These are phyloP conservation scores for Beauveria varroae DNA, from an alignment of 2,329 filamentous ascomycete genomes.

Conservation along the genomic window DNA sequence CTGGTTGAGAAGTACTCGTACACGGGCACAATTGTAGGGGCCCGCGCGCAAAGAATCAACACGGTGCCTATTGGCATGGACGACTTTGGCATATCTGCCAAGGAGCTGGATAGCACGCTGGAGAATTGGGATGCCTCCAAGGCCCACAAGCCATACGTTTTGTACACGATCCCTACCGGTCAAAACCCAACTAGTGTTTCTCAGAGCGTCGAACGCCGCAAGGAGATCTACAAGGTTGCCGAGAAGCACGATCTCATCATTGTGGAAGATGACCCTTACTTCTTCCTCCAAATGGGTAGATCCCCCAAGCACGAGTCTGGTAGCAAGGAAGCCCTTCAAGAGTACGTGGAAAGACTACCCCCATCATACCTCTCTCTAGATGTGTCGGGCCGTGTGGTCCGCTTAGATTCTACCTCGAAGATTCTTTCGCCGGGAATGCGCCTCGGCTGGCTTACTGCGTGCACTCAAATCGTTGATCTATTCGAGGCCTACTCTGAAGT, in stretches of 20 bases:
- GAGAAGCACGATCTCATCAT: slow-evolving; percentile 74
- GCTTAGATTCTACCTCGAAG: slow-evolving; percentile 83
- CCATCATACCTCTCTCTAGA: slow-evolving; percentile 28
- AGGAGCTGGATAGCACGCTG: slow-evolving; percentile 54
- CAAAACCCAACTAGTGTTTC: slow-evolving; percentile 83
- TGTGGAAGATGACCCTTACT: slow-evolving; percentile 83
- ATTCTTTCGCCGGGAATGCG: slow-evolving; percentile 71
- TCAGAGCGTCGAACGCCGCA: slow-evolving; percentile 54
- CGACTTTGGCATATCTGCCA: slow-evolving; percentile 54
- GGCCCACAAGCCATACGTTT: slow-evolving; percentile 36
- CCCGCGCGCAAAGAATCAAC: slow-evolving; percentile 52
- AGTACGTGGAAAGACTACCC: slow-evolving; percentile 11
- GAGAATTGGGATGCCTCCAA: slow-evolving; percentile 51
- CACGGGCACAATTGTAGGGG: slow-evolving; percentile 51
- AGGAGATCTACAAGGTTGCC: slow-evolving; percentile 63
- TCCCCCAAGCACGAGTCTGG: slow-evolving; percentile 13
- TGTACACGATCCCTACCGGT: slow-evolving; percentile 59
- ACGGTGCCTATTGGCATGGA: slow-evolving; percentile 59
- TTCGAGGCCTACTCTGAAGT: slow-evolving; percentile 71
- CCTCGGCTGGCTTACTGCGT: slow-evolving; percentile 75
- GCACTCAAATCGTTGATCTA: slow-evolving; percentile 67
- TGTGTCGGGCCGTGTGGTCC: slow-evolving; percentile 61
- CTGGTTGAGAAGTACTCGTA: slow-evolving; percentile 55
- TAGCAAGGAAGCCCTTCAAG: slow-evolving; percentile 5
- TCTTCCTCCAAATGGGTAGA: slow-evolving; percentile 63